These are phyloP conservation scores for Colletotrichum salicis DNA, from an alignment of 2,329 filamentous ascomycete species.

Conservation along the genomic window DNA sequence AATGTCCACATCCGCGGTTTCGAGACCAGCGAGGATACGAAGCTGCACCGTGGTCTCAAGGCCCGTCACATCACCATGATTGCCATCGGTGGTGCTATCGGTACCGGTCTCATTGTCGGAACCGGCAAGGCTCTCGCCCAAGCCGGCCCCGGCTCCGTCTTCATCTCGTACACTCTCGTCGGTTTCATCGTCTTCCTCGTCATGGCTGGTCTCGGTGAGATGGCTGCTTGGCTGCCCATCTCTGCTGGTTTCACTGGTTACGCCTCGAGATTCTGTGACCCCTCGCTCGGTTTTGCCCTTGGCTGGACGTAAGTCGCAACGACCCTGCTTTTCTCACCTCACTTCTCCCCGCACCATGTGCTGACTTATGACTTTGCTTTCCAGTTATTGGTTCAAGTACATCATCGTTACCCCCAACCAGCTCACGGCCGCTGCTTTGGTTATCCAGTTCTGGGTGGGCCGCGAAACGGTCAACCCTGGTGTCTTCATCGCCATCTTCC, in stretches of 20 bases:
- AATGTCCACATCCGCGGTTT: slow-evolving; percentile 56
- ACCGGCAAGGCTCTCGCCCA: slow-evolving; percentile 66
- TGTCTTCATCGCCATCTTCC: slow-evolving; percentile 80
- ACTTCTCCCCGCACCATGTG: slow-evolving; percentile 52
- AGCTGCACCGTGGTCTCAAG: slow-evolving; percentile 63
- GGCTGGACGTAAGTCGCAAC: slow-evolving; percentile 70
- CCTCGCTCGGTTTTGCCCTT: slow-evolving; percentile 81
- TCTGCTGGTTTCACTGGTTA: slow-evolving; percentile 85
- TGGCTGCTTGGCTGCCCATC: slow-evolving; percentile 85
- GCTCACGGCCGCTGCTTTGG: slow-evolving; percentile 80
- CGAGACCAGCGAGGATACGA: slow-evolving; percentile 60
- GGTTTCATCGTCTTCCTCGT: slow-evolving; percentile 81
- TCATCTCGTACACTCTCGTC: slow-evolving; percentile 77
- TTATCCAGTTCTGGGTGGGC: slow-evolving; percentile 81
- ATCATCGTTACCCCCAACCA: slow-evolving; percentile 89
- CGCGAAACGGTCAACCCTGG: slow-evolving; percentile 77
- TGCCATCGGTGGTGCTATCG: slow-evolving; percentile 80
- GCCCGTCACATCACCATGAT: slow-evolving; percentile 68
- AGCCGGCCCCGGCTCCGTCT: slow-evolving; percentile 71
- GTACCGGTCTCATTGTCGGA: slow-evolving; percentile 79
- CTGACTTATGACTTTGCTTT: slow-evolving; percentile 76
- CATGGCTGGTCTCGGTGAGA: slow-evolving; percentile 84
- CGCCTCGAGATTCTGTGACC: slow-evolving; percentile 81
- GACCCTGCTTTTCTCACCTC: not conserved
- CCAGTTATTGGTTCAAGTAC: slow-evolving; percentile 77